Evolutionary conservation across 805 yeast species (phyloP).

Genomic region (Ogataea salicorniae): DNA sequence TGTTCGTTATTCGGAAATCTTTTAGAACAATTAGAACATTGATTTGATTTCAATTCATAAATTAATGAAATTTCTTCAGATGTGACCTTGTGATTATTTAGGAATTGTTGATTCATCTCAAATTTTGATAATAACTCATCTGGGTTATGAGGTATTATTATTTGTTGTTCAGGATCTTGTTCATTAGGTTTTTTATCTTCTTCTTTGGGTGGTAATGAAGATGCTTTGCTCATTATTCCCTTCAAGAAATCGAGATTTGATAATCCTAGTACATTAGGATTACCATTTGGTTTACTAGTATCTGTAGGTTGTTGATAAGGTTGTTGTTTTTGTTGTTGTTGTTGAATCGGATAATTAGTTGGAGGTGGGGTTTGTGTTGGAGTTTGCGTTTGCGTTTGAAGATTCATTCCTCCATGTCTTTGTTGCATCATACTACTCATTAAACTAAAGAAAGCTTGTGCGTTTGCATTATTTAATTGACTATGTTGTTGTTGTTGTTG

Average conservation of each 20-base stretch:
- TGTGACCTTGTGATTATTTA: constrained; percentile 34
- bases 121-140: constrained; percentile 19
- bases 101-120: constrained; percentile 31
- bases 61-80: constrained; percentile 33
- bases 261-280: constrained; percentile 7
- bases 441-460: constrained; percentile 21
- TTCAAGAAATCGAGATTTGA: constrained; percentile 12
- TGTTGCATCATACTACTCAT: constrained; percentile 19
- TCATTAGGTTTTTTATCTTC: too few relatives aligned
- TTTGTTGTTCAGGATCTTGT: background rate
- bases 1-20: constrained; percentile 60
- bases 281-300: background rate
- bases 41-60: constrained; percentile 61
- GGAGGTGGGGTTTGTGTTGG: constrained; percentile 5
- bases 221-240: constrained; percentile 12
- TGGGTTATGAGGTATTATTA: constrained; percentile 5
- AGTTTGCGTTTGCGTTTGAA: background rate
- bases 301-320: background rate
- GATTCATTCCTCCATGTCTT: constrained; percentile 4
- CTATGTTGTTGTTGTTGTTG: background rate
- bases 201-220: background rate
- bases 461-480: constrained; percentile 9
- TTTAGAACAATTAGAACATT: constrained; percentile 87
- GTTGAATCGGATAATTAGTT: too few relatives aligned
- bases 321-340: constrained; percentile 2